Evolutionary conservation across 2,329 filamentous ascomycete genomes (phyloP), one percentile per base, ranked within the genome.

Genomic region (Spiromastix sp.): DNA sequence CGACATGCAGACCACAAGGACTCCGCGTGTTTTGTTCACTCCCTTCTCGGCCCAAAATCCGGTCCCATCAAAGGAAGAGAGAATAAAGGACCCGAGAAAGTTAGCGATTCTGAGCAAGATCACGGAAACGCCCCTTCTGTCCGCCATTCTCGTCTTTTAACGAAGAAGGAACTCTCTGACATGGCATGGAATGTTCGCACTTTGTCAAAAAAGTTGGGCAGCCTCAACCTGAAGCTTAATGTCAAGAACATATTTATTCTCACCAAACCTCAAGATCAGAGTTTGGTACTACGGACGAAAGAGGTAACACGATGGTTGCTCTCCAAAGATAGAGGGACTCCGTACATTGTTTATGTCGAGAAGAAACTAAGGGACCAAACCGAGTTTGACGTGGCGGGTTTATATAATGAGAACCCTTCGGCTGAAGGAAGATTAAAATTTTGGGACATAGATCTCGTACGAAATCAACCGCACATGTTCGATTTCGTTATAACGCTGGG

Each of bases 101-200:
- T 50, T 43, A 16, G 38, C 38, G 10, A 15, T 29, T 9, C 17
- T 3, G 13, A 22, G 13, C 31, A 37, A 12, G 25, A 49, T 15
- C 50, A 51, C 18, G 30, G 42, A 12, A 51, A 52, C 10, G 42
- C 50, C 12, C 50, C 56, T n/a, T 55, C 59, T 7, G 63, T 69
- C 17, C 64, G 69, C 12, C 67, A 77, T 38, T 79, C 75, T 40
- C 74, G 89, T n/a, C 73, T 95, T 32, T 69, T 96, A 46, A 95
- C 87, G 2, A 96, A 96, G 66, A 86, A 84, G 57, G 85, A 98
- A 59, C 70, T 98, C 27, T 86, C 82, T 10, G 91, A 96, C 50
- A 96, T 98, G 89, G 87, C 89, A 0, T 87, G 89, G 77, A 87
- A 89, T 17, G 91, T 96, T 39, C 72, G 91, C 31, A 85, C 95